Evolutionary conservation across 2,329 filamentous ascomycete species (phyloP).

Genomic region (Claviceps maximensis): DNA sequence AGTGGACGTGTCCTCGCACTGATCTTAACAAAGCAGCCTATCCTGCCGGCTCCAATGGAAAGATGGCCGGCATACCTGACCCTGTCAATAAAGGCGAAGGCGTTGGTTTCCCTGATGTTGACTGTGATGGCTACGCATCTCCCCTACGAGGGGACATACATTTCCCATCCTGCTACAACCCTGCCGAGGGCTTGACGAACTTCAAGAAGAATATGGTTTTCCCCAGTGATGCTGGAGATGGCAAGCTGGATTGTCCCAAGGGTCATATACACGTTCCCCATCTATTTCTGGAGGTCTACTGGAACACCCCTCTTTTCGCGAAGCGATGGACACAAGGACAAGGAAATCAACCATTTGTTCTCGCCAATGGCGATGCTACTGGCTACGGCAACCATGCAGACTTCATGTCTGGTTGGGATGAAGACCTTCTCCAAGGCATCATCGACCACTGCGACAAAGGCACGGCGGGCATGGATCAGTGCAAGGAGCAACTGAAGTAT

Average conservation of each 20-base stretch:
- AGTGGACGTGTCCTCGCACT: constrained; percentile 49
- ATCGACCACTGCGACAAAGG: constrained; percentile 53
- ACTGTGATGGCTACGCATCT: constrained; percentile 50
- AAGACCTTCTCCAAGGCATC: constrained; percentile 48
- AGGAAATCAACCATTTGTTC: constrained; percentile 50
- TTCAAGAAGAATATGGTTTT: constrained; percentile 54
- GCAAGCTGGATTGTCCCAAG: constrained; percentile 39
- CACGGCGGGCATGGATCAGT: constrained; percentile 47
- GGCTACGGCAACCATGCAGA: constrained; percentile 60
- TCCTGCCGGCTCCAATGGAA: constrained; percentile 40
- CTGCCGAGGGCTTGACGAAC: constrained; percentile 42
- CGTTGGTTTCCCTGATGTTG: constrained; percentile 54
- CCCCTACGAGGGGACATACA: constrained; percentile 54
- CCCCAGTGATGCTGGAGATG: constrained; percentile 33
- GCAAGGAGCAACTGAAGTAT: constrained; percentile 31
- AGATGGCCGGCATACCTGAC: constrained; percentile 40
- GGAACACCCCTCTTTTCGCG: constrained; percentile 40
- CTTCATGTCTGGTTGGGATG: constrained; percentile 63
- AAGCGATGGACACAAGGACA: constrained; percentile 40
- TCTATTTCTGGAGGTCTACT: constrained; percentile 47
- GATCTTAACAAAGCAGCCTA: constrained; percentile 37
- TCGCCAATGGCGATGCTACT: constrained; percentile 55
- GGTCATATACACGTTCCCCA: constrained; percentile 43
- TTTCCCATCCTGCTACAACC: constrained; percentile 65
- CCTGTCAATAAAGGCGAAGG: constrained; percentile 41